Base-by-base conservation (phyloP, 2,329 filamentous ascomycete genomes). In the Leptographium radiaticola region DNA sequence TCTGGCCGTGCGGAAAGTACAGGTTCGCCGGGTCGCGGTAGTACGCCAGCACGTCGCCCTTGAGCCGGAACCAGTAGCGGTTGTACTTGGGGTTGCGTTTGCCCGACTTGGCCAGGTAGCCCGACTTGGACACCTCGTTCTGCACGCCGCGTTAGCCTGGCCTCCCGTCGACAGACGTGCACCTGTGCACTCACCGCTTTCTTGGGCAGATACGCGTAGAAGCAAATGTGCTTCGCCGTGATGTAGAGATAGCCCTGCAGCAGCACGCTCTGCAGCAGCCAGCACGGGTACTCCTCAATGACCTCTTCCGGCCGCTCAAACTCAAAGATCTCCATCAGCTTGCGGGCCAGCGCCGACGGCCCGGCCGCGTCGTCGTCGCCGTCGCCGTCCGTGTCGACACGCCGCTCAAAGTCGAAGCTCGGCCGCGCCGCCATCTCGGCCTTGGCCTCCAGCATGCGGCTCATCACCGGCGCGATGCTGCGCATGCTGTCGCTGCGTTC, bases 171-270 rank as follows among this genome's bases (percentile, higher is more conserved):
- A 9, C 43, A 30, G 36, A 38, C n/a, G n/a, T n/a, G n/a, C n/a
- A n/a, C n/a, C n/a, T n/a, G 13, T 47, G n/a, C 18, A 20, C 83
- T 68, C 74, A 87, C 86, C 51, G 86, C 81, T 75, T 93, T 95
- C 73, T 90, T 94, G 8, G 89, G 89, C n/a, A 97, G 77, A 65
- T 96, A 96, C 42, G 93, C 89, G 65, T 96, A 97, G 67, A 97
- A 98, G 70, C 90, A 96, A 57, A 97, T 86, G 65, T 98, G 93
- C 61, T 84, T 86, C 57, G 86, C 76, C 0, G 93, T 97, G 63
- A 98, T 87, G 70, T 97, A 97, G 77, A 98, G 84, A 66, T 93
- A 96, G 7, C 93, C 93, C 65, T 96, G 89, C 10, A 97, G 76
- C 34, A 97, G 73, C 46, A 95, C 89, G 64, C 86, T 95, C 66